Base-by-base conservation (phyloP, 2,329 filamentous ascomycete species). In the Bipolaris victoriae region DNA sequence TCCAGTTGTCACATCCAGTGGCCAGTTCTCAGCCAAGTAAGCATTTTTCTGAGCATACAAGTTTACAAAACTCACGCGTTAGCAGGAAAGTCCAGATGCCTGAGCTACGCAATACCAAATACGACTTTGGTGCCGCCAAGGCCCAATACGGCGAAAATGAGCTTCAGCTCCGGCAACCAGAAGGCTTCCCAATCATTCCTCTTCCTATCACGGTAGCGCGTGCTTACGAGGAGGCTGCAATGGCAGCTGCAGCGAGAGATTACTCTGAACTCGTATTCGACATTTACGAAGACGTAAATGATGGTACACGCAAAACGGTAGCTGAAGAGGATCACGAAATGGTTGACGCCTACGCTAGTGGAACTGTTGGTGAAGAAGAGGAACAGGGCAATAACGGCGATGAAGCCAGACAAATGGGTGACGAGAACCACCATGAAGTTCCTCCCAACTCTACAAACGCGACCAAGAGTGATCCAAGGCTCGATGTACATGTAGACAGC, bases 151-250 rank as follows among this genome's bases (percentile, higher is more conserved):
- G 40, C 5, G 40, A 37, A 24, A 35, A 36, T 20, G 51, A 58
- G 5, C 51, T 58, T 11, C 35, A 50, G 11, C 33, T 58, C 16
- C 45, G 35, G 20, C 55, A 50, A n/a, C 55, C 57, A 26, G 22
- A 57, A 16, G 53, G 45, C 20, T 59, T 59, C 20, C 57, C 57
- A 7, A 52, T 59, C 22, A 50, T 49, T 29, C 39, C 31, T 16
- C 44, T 59, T 15, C 49, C 40, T 3, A 49, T 18, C 11, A 59
- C 57, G 15, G 16, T 59, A 9, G 33, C 13, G 1, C 53, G 49
- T 20, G 53, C 49, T 41, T 49, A 45, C 33, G 20, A 49, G 24
- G 49, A 59, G 33, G 45, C 39, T 37, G 57, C 39, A n/a, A 35
- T 41, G 11, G 35, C 37, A 24, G 40, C 51, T 15, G 20, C 20